Conservation (phyloP, 306 rosid genomes). For the Sechiopsis laciniata region DNA sequence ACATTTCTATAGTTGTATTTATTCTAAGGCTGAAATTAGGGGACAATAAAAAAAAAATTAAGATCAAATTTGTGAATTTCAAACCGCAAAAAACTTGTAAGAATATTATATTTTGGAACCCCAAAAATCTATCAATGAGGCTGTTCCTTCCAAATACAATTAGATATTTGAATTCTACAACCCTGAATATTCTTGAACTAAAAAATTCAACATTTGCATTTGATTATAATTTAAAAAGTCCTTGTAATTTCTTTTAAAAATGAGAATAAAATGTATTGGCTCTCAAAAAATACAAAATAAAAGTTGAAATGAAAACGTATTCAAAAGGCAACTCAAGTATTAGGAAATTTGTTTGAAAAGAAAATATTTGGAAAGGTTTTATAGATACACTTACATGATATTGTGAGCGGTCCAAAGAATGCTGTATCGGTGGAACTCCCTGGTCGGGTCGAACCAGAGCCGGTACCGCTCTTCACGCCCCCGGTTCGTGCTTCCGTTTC, state of each 20-base stretch:
- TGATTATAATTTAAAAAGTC: not conserved
- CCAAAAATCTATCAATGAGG: no score
- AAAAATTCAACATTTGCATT: no score
- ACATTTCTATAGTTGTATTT: no score
- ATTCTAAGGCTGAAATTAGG: no score
- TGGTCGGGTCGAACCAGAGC: constrained; percentile 88
- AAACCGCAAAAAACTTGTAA: no score
- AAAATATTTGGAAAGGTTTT: not conserved
- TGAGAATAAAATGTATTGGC: not conserved
- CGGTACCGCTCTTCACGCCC: constrained; percentile 93
- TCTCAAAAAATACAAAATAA: no score
- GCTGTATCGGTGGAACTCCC: constrained; percentile 68
- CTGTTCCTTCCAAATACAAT: no score
- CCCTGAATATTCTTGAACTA: no score
- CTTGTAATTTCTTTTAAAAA: not conserved
- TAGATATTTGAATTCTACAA: no score
- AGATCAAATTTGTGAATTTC: no score
- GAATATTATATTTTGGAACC: no score
- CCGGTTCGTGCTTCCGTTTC: constrained; percentile 84
- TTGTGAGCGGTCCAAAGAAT: constrained; percentile 75
- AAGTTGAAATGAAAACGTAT: not conserved
- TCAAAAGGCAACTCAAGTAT: not conserved
- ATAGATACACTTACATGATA: constrained; percentile 51
- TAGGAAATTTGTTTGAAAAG: not conserved
- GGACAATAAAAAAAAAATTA: no score